phyloP scores from a whole-genome alignment of 192 early-diverging fungal species.

The Backusella mclennaniae region DNA sequence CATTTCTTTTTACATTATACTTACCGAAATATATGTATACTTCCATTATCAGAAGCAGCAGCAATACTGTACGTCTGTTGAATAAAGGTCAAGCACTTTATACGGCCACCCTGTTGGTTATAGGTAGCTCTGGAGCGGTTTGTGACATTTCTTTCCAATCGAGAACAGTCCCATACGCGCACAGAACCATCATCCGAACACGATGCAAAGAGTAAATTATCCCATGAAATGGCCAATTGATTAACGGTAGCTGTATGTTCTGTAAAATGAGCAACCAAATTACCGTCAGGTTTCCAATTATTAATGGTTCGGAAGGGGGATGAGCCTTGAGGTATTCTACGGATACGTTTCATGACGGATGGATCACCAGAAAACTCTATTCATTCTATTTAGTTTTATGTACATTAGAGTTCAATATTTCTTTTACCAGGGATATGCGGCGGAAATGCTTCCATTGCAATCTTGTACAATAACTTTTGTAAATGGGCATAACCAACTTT shows the following conservation, averaged over 20 bases:
- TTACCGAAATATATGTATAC: constrained; percentile 72
- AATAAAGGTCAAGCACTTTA: constrained; percentile 77
- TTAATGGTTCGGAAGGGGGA: constrained; percentile 39
- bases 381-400: not conserved
- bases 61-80: constrained; percentile 78
- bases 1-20: constrained; percentile 7
- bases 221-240: constrained; percentile 65
- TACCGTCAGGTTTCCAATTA: constrained; percentile 77
- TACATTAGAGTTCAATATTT: too few relatives aligned
- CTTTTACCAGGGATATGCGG: constrained; percentile 30
- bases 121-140: constrained; percentile 74
- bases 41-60: constrained; percentile 77
- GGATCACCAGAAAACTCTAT: constrained; percentile 30
- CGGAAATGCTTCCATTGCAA: constrained; percentile 53
- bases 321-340: constrained; percentile 37
- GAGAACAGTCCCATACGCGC: constrained; percentile 79
- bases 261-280: constrained; percentile 72
- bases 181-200: constrained; percentile 83
- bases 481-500: constrained; percentile 30
- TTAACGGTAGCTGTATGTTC: constrained; percentile 85
- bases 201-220: constrained; percentile 75
- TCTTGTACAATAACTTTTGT: constrained; percentile 47
- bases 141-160: constrained; percentile 83
- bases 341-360: constrained; percentile 25
- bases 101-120: constrained; percentile 66